Percentiles rank a stretch among this genome's conserved stretches.
Conservation (phyloP, 2,329 filamentous ascomycete species). For the Pezicula carpinea region DNA sequence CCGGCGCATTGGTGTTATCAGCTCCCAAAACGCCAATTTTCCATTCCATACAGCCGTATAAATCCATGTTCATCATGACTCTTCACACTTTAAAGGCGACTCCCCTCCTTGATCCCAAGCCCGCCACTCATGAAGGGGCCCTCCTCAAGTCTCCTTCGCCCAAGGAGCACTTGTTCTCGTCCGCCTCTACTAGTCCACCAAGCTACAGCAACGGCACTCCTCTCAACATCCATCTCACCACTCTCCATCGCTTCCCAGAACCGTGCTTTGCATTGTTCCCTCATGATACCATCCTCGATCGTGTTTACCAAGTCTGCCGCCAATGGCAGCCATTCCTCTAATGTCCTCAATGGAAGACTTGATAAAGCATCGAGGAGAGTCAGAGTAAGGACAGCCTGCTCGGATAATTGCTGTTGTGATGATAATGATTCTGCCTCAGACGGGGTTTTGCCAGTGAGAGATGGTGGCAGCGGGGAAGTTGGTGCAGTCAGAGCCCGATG, state of each 20-base stretch:
- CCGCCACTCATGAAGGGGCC: conserved; percentile 27
- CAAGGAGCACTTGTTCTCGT: conserved; percentile 23
- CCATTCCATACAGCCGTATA: too few species aligned
- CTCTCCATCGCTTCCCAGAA: conserved; percentile 62
- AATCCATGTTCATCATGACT: too few species aligned
- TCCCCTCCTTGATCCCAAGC: conserved; percentile 13
- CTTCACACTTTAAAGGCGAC: background rate
- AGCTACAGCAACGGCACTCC: conserved; percentile 58
- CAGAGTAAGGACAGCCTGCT: conserved; percentile 59
- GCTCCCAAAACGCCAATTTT: too few species aligned
- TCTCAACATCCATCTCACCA: conserved; percentile 68
- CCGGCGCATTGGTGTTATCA: too few species aligned
- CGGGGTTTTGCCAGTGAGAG: conserved; percentile 16
- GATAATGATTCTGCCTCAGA: conserved; percentile 26
- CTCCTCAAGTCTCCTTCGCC: conserved; percentile 4
- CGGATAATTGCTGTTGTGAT: conserved; percentile 38
- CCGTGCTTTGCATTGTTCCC: conserved; percentile 51
- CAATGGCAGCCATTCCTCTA: conserved; percentile 64
- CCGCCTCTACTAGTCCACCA: conserved; percentile 59
- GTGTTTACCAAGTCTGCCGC: conserved; percentile 54
- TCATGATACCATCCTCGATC: conserved; percentile 50
- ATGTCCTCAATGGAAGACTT: conserved; percentile 49
- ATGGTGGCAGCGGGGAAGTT: conserved; percentile 33
- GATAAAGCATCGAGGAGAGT: conserved; percentile 62
- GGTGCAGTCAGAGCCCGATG: conserved; percentile 54